phyloP scores from a whole-genome alignment of 768 basidiomycete species.

The Lepiota brunneoincarnata region DNA sequence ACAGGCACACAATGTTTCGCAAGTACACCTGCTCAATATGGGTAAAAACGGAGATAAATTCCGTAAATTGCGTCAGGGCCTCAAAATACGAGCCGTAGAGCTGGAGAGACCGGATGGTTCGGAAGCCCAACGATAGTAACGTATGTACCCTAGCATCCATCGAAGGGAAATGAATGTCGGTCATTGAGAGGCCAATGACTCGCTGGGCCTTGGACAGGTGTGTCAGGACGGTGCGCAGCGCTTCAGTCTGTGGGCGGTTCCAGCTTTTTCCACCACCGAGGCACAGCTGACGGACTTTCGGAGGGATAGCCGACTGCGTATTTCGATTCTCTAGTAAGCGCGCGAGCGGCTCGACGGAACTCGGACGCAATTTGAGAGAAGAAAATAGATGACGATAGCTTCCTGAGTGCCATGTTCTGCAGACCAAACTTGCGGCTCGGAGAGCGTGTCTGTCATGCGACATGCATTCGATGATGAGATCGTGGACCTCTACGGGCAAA shows the following conservation, averaged over 20 bases:
- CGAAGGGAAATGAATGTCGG: neutral
- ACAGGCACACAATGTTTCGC: neutral
- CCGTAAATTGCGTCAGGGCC: neutral
- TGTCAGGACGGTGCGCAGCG: neutral
- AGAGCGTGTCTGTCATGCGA: slow-evolving; percentile 14
- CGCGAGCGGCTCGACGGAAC: slow-evolving; percentile 15
- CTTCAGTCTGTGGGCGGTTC: neutral
- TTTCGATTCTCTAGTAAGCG: slow-evolving; percentile 13
- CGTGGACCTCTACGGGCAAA: slow-evolving; percentile 22
- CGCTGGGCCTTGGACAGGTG: neutral
- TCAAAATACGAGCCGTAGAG: neutral
- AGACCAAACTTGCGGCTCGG: slow-evolving; percentile 18
- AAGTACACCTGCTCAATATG: neutral
- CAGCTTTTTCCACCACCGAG: neutral
- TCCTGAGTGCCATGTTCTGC: slow-evolving; percentile 20
- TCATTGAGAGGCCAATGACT: neutral
- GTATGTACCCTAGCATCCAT: neutral
- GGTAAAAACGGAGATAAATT: neutral
- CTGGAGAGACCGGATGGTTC: neutral
- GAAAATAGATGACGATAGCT: slow-evolving; percentile 20
- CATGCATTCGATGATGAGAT: slow-evolving; percentile 21
- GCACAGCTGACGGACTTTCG: slow-evolving; percentile 2
- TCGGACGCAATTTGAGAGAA: slow-evolving; percentile 13
- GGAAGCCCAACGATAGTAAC: neutral
- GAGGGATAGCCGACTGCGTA: neutral